Conservation (phyloP, 202 grass and related monocot genomes). For the Brachypodium distachyon region DNA sequence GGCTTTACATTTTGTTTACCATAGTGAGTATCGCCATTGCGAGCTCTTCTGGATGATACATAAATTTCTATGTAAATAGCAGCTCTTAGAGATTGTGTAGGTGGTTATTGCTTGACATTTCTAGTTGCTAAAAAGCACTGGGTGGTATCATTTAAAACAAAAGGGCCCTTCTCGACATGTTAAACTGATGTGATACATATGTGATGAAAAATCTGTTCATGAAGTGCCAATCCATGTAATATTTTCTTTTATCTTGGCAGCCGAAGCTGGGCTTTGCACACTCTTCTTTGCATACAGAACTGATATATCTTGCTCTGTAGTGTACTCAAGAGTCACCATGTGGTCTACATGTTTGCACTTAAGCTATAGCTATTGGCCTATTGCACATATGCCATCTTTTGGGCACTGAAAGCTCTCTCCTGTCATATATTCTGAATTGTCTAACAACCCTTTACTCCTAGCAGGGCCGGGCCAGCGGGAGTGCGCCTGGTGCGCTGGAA, state of each 20-base stretch:
- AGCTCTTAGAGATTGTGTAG: not conserved
- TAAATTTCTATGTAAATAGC: not conserved
- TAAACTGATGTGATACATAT: not conserved
- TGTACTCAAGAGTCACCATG: not conserved
- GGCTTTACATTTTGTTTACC: slow-evolving; percentile 75
- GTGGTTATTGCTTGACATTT: not conserved
- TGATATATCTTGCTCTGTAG: not conserved
- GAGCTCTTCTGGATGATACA: slow-evolving; percentile 33
- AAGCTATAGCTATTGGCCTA: no score
- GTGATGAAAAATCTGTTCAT: not conserved
- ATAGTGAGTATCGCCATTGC: slow-evolving; percentile 47
- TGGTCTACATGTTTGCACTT: not conserved
- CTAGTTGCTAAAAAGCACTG: not conserved
- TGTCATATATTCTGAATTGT: not conserved
- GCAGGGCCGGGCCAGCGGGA: no score
- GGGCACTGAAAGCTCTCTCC: not conserved
- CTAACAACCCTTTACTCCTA: no score
- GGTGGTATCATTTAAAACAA: not conserved
- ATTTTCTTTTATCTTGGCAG: not conserved
- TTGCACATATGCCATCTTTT: not conserved
- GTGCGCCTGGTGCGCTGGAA: no score
- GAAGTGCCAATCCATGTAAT: not conserved
- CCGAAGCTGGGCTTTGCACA: not conserved
- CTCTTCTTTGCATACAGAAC: not conserved
- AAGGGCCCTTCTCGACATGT: not conserved